These are phyloP conservation scores for Coemansia sp. DNA, from an alignment of 192 early-diverging fungal species.

Conservation along the genomic window DNA sequence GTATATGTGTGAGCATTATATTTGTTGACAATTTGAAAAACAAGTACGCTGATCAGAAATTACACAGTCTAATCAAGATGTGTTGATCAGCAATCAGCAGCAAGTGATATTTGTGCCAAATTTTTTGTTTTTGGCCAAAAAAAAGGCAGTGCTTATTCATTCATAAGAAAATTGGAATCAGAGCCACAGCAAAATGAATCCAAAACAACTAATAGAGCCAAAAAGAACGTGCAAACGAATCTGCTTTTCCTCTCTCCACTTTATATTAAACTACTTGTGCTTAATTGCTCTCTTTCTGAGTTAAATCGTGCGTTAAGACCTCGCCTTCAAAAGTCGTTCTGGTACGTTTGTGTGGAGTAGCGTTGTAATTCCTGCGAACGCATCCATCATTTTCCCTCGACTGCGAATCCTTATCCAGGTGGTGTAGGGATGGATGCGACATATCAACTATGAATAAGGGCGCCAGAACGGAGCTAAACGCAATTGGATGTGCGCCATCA, in stretches of 20 bases:
- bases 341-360: conserved; percentile 25
- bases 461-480: too few species aligned
- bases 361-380: background rate
- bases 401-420: background rate
- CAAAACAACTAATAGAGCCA: background rate
- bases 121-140: too few species aligned
- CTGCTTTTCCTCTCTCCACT: conserved; percentile 12
- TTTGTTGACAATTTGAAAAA: too few species aligned
- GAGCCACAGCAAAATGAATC: too few species aligned
- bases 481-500: background rate
- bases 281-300: conserved; percentile 45
- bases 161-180: too few species aligned
- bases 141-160: too few species aligned
- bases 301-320: conserved; percentile 56
- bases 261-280: conserved; percentile 22
- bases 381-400: background rate
- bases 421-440: conserved; percentile 7
- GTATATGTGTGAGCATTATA: too few species aligned
- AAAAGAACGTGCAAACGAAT: background rate
- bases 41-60: too few species aligned
- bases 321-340: conserved; percentile 15
- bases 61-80: too few species aligned
- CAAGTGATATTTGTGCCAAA: too few species aligned
- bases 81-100: too few species aligned
- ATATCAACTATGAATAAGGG: too few species aligned